Conservation (phyloP, 2,329 filamentous ascomycete species). For the Aspergillus sp. region DNA sequence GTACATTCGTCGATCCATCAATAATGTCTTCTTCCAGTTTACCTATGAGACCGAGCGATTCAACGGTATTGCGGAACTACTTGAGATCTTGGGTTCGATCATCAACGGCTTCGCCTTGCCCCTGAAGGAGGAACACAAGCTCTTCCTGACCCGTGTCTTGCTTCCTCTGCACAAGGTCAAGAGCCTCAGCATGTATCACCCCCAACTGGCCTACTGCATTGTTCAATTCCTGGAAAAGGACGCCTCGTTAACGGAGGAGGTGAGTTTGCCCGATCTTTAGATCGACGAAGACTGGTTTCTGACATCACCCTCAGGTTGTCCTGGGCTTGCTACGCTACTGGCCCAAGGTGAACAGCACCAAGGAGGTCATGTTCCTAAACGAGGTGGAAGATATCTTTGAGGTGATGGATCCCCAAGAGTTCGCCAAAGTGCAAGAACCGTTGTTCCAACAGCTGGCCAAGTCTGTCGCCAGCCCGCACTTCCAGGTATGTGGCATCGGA, state of each 20-base stretch:
- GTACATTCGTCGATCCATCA: constrained; percentile 96
- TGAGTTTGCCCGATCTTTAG: constrained; percentile 41
- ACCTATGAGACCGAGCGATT: constrained; percentile 98
- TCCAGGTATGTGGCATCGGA: constrained; percentile 61
- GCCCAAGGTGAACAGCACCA: constrained; percentile 99
- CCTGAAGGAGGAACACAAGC: constrained; percentile 97
- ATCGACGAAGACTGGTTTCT: constrained; percentile 13
- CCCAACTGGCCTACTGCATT: constrained; percentile 96
- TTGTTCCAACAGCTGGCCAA: constrained; percentile 97
- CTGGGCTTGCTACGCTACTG: constrained; percentile 92
- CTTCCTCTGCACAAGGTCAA: constrained; percentile 97
- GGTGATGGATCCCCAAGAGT: constrained; percentile 98
- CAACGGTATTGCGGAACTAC: constrained; percentile 93
- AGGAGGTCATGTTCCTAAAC: constrained; percentile 99
- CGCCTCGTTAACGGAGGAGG: constrained; percentile 93
- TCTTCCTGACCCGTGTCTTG: constrained; percentile 90
- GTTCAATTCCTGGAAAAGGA: constrained; percentile 99
- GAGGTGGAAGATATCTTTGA: constrained; percentile 99
- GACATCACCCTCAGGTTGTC: constrained; percentile 64
- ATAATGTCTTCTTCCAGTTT: constrained; percentile 99
- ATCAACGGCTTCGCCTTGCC: constrained; percentile 98
- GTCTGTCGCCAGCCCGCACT: constrained; percentile 96
- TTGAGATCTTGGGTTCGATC: constrained; percentile 96
- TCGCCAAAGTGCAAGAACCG: constrained; percentile 97
- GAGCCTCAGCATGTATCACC: constrained; percentile 99